Conservation (phyloP, 225 moss, liverwort and hornwort genomes). For the Physcomitrium patens region DNA sequence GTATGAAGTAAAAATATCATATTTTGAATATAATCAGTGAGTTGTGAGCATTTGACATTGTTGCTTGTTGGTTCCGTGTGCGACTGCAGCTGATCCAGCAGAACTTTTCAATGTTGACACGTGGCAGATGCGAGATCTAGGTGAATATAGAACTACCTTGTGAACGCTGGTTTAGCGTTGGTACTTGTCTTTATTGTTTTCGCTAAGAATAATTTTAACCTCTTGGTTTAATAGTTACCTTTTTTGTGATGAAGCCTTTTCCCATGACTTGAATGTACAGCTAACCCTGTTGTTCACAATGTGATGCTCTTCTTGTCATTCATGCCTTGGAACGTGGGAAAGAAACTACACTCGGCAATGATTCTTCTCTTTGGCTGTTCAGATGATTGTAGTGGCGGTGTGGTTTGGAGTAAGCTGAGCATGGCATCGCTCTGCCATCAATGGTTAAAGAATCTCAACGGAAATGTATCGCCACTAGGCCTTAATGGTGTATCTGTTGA, state of each 20-base stretch:
- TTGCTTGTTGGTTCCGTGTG: slow-evolving; percentile 33
- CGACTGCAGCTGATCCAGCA: slow-evolving; percentile 65
- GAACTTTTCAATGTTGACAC: slow-evolving; percentile 51
- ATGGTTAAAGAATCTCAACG: slow-evolving; percentile 73
- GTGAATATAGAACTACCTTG: slow-evolving; percentile 43
- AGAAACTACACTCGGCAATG: slow-evolving; percentile 16
- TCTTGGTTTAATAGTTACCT: not conserved
- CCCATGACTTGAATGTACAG: slow-evolving; percentile 21
- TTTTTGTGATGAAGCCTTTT: not conserved
- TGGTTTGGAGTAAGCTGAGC: slow-evolving; percentile 88
- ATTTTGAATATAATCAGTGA: not conserved
- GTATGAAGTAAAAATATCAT: no score
- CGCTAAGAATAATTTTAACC: slow-evolving; percentile 14
- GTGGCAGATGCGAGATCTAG: slow-evolving; percentile 59
- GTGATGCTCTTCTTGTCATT: slow-evolving; percentile 4
- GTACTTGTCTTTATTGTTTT: slow-evolving; percentile 32
- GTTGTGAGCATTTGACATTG: slow-evolving; percentile 10
- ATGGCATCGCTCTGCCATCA: slow-evolving; percentile 79
- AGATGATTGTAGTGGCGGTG: slow-evolving; percentile 83
- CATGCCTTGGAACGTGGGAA: slow-evolving; percentile 6
- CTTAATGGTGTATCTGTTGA: slow-evolving; percentile 66
- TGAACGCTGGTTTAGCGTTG: slow-evolving; percentile 32
- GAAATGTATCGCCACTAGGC: slow-evolving; percentile 50
- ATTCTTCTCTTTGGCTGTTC: slow-evolving; percentile 34
- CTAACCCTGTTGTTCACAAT: slow-evolving; percentile 15